These are phyloP conservation scores for Blastobotrys elegans DNA, from an alignment of 1,139 yeast species.

Conservation along the genomic window DNA sequence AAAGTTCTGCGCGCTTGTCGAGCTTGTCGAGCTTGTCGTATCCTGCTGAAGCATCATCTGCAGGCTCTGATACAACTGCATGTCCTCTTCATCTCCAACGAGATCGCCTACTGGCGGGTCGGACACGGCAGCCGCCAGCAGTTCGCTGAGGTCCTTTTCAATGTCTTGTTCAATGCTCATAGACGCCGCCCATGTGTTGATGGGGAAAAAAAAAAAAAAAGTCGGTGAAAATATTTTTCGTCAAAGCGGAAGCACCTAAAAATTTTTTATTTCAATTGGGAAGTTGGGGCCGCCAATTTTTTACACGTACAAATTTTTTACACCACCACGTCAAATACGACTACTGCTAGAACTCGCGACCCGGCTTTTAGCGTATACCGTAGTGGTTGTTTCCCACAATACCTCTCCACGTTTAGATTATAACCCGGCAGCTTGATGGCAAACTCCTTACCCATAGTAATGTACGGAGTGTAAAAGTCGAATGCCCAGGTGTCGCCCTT, in stretches of 20 bases:
- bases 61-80: slow-evolving; percentile 2
- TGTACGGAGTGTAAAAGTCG: slow-evolving; percentile 43
- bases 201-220: neutral
- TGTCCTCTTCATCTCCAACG: neutral
- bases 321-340: slow-evolving; percentile 21
- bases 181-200: neutral
- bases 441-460: slow-evolving; percentile 39
- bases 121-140: neutral
- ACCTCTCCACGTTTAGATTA: slow-evolving; percentile 39
- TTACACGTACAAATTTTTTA: neutral
- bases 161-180: slow-evolving; percentile 2
- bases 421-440: slow-evolving; percentile 44
- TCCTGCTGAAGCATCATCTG: slow-evolving; percentile 2
- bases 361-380: slow-evolving; percentile 30
- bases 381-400: slow-evolving; percentile 38
- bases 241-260: too few species aligned
- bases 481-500: slow-evolving; percentile 35
- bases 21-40: too few species aligned
- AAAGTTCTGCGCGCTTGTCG: neutral
- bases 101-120: neutral
- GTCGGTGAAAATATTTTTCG: too few species aligned
- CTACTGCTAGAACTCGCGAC: slow-evolving; percentile 22
- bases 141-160: slow-evolving; percentile 6
- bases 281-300: neutral
- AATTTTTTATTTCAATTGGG: neutral